Conservation (phyloP, 805 yeast species). For the Candida boidinii region DNA sequence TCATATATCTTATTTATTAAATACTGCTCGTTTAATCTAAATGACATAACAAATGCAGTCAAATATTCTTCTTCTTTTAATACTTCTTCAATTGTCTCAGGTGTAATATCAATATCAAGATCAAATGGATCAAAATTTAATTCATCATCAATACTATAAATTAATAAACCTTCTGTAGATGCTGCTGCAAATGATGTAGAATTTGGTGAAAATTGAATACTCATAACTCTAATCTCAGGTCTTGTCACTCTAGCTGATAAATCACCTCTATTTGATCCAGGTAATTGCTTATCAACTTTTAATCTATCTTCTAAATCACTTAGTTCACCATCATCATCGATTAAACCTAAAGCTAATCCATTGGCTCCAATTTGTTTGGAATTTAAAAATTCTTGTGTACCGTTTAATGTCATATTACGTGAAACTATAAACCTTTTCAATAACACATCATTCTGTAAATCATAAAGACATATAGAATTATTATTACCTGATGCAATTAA, state of each 20-base stretch:
- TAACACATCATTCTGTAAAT: slow-evolving; percentile 79
- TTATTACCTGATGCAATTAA: slow-evolving; percentile 92
- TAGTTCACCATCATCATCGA: slow-evolving; percentile 80
- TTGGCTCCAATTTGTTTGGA: slow-evolving; percentile 81
- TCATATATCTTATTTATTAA: slow-evolving; percentile 71
- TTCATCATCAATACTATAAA: slow-evolving; percentile 71
- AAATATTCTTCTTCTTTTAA: slow-evolving; percentile 56
- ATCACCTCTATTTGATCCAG: slow-evolving; percentile 84
- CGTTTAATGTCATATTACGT: slow-evolving; percentile 82
- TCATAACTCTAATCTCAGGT: slow-evolving; percentile 77
- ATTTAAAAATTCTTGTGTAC: slow-evolving; percentile 73
- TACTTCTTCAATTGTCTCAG: slow-evolving; percentile 58
- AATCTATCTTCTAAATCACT: slow-evolving; percentile 68
- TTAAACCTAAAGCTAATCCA: slow-evolving; percentile 63
- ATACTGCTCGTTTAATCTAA: slow-evolving; percentile 77
- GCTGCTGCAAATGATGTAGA: slow-evolving; percentile 89
- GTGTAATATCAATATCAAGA: slow-evolving; percentile 86
- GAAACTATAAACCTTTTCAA: slow-evolving; percentile 79
- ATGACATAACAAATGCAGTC: slow-evolving; percentile 83
- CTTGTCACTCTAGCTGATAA: slow-evolving; percentile 64
- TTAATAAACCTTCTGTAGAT: slow-evolving; percentile 84
- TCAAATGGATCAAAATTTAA: slow-evolving; percentile 90
- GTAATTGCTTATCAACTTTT: slow-evolving; percentile 60
- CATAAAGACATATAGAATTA: slow-evolving; percentile 86
- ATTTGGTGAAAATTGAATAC: slow-evolving; percentile 81